Evolutionary conservation across 768 basidiomycete genomes (phyloP).

Genomic region (Cubamyces sp.): DNA sequence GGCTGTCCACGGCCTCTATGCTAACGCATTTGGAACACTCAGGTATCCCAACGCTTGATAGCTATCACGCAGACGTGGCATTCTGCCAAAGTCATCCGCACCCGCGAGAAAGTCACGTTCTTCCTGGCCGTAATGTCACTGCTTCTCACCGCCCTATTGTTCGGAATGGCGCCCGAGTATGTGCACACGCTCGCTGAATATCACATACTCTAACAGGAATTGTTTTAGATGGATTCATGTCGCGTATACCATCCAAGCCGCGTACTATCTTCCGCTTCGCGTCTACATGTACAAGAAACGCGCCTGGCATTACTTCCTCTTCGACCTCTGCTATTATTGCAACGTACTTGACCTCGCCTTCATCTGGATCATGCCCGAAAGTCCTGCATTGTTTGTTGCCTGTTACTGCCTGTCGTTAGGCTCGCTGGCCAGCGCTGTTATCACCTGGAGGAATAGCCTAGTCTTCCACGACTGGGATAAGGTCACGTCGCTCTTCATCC

Average conservation of each 20-base stretch:
- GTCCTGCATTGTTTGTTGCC: slow-evolving; percentile 79
- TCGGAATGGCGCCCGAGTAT: slow-evolving; percentile 86
- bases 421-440: slow-evolving; percentile 88
- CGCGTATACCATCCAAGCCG: slow-evolving; percentile 77
- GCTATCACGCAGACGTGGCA: slow-evolving; percentile 86
- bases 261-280: slow-evolving; percentile 82
- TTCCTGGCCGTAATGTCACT: slow-evolving; percentile 93
- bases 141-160: slow-evolving; percentile 80
- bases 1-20: not conserved
- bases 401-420: slow-evolving; percentile 95
- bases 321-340: slow-evolving; percentile 92
- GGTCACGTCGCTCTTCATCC: slow-evolving; percentile 93
- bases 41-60: slow-evolving; percentile 84
- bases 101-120: slow-evolving; percentile 87
- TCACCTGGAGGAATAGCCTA: slow-evolving; percentile 97
- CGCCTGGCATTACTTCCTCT: slow-evolving; percentile 93
- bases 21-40: not conserved
- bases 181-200: slow-evolving; percentile 33
- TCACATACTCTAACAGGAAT: not conserved
- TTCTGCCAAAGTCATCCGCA: slow-evolving; percentile 84
- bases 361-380: slow-evolving; percentile 87
- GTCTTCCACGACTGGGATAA: slow-evolving; percentile 98
- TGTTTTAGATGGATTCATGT: slow-evolving; percentile 79
- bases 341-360: slow-evolving; percentile 91
- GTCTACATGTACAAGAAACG: slow-evolving; percentile 90